These are phyloP conservation scores for Quercus aquifolioides DNA, from an alignment of 306 rosid species.

Conservation along the genomic window DNA sequence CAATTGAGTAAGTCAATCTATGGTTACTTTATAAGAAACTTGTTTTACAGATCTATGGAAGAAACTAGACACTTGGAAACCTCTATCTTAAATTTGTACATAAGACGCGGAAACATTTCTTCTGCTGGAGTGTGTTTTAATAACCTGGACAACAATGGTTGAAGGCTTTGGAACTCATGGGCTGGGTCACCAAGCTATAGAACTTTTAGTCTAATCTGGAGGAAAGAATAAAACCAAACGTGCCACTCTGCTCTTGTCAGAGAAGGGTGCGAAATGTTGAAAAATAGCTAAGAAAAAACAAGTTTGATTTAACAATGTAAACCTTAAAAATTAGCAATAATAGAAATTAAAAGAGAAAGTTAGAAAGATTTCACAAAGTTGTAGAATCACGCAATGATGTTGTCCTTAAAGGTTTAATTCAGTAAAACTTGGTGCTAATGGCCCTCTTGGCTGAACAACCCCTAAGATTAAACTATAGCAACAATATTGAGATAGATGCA, in stretches of 20 bases:
- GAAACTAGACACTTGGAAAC: conserved; percentile 28
- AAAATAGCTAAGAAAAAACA: no score
- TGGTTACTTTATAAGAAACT: conserved; percentile 37
- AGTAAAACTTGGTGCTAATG: no score
- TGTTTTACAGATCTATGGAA: conserved; percentile 8
- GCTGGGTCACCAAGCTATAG: conserved; percentile 35
- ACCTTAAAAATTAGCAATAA: no score
- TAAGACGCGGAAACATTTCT: conserved; percentile 42
- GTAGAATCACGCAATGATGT: no score
- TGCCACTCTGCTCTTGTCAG: conserved; percentile 52
- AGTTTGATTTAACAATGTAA: no score
- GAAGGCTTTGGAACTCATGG: conserved; percentile 58
- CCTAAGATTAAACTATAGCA: no score
- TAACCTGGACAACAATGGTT: conserved; percentile 59
- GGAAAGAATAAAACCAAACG: conserved; percentile 41
- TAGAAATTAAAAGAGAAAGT: no score
- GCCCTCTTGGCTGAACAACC: no score
- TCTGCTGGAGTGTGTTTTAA: conserved; percentile 37
- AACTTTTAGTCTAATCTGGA: conserved; percentile 30
- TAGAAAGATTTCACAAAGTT: no score
- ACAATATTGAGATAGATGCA: no score
- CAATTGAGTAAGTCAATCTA: conserved; percentile 43
- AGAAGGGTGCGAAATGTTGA: conserved; percentile 28
- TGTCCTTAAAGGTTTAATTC: no score
- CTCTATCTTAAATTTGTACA: conserved; percentile 54